Conservation (phyloP, 148 eudicot species). For the Dysphania ambrosioides region DNA sequence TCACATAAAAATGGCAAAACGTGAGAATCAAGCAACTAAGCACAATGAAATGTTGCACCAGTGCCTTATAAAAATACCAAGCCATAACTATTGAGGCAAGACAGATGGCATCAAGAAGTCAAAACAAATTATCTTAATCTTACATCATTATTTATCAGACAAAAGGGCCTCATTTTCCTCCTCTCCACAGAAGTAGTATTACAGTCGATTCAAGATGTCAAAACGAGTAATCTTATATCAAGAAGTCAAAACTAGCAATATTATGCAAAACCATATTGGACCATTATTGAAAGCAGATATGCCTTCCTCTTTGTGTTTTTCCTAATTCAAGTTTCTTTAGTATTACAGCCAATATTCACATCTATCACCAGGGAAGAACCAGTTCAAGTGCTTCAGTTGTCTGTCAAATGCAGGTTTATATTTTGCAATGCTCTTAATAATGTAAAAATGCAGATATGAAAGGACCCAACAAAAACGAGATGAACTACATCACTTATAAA, state of each 20-base stretch:
- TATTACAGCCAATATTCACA: not conserved
- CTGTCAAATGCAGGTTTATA: not conserved
- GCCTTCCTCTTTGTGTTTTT: not conserved
- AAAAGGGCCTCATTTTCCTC: not conserved
- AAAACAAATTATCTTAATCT: not conserved
- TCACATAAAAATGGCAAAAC: not conserved
- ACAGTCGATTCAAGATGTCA: too few species aligned
- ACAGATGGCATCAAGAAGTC: not conserved
- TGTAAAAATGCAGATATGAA: not conserved
- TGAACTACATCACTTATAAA: not conserved
- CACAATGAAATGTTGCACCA: not conserved
- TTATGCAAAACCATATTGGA: not conserved
- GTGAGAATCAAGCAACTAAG: not conserved
- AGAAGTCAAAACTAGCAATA: too few species aligned
- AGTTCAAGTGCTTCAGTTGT: not conserved
- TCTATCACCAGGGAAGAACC: not conserved
- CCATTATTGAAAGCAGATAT: not conserved
- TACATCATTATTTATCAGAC: not conserved
- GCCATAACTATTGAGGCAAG: not conserved
- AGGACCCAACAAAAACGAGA: not conserved
- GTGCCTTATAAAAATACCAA: not conserved
- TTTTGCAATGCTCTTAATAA: not conserved
- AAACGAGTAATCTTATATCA: too few species aligned
- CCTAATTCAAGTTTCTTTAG: not conserved
- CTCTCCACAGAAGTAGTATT: not conserved